Base-by-base conservation (phyloP, 2,329 filamentous ascomycete species). In the Alternaria angustiovoidea region DNA sequence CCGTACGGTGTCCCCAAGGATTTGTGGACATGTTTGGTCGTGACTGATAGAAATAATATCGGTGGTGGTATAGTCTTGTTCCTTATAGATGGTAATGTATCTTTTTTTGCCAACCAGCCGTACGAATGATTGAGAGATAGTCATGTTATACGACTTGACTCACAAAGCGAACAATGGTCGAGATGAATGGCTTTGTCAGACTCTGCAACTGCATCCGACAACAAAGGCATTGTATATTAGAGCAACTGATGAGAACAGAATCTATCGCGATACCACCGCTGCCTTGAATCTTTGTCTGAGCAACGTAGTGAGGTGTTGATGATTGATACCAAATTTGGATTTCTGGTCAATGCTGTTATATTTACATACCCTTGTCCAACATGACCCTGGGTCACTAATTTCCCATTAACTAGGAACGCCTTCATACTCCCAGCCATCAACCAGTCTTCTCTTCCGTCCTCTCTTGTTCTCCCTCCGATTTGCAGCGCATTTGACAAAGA, bases 361-460 rank as follows among this genome's bases (percentile, higher is more conserved):
- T 12, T 22, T 41, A 41, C 18, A 41, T 22, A 12, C 20, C 18
- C 5, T 41, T 12, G 38, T 41, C 18, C 38, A 22, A 41, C 18
- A 41, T 41, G 5, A 41, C 18, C 1, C 14, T 22, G 38, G 12
- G 12, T 7, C 24, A 8, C 3, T 12, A 11, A 16, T 24, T 42
- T 16, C 11, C 39, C 4, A 42, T 53, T 26, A 78, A 63, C 73
- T 76, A 51, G 88, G 88, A 51, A 91, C 87, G 16, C 89, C 89
- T 72, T 91, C 89, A 78, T 91, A 90, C 68, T 89, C 86, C 84
- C 87, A 88, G 2, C 86, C 86, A 61, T 81, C 81, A 20, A 79
- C 75, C 44, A 76, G 76, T 48, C 77, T 77, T 60, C 85, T 80
- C 67, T 84, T 82, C 68, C 82, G 83, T 26, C 81, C 80, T 47